These are phyloP conservation scores for Beauveria australis DNA, from an alignment of 2,329 filamentous ascomycete species.

Conservation along the genomic window DNA sequence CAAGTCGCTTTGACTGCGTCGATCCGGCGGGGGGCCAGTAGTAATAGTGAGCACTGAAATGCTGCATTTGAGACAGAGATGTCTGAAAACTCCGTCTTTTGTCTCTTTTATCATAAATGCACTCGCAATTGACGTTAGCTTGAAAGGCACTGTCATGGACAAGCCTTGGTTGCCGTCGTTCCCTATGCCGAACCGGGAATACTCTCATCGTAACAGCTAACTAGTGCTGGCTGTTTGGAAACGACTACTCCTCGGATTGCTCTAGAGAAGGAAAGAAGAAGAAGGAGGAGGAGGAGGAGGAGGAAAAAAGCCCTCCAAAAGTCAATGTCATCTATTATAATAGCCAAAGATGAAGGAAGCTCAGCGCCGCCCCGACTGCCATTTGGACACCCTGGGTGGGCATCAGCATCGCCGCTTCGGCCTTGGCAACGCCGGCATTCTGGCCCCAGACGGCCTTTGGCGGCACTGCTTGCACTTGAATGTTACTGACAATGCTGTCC, in stretches of 20 bases:
- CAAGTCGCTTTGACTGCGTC: background rate
- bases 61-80: background rate
- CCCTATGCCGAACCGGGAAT: too few species aligned
- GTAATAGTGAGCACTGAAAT: background rate
- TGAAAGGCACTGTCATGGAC: too few species aligned
- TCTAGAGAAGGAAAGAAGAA: background rate
- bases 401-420: background rate
- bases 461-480: slow-evolving; percentile 26
- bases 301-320: background rate
- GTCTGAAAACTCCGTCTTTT: background rate
- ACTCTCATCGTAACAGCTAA: too few species aligned
- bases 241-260: too few species aligned
- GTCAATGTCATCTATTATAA: background rate
- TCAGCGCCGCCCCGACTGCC: background rate
- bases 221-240: too few species aligned
- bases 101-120: background rate
- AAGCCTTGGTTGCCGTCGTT: too few species aligned
- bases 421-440: slow-evolving; percentile 10
- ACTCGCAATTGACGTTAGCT: too few species aligned
- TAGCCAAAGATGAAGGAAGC: background rate
- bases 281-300: too few species aligned
- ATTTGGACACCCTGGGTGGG: background rate
- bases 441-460: slow-evolving; percentile 17
- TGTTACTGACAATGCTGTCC: slow-evolving; percentile 24
- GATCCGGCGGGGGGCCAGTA: background rate